Percentiles rank a stretch among this genome's conserved stretches.
phyloP scores from a whole-genome alignment of 208 protist species.

The Acanthamoeba lenticulata region DNA sequence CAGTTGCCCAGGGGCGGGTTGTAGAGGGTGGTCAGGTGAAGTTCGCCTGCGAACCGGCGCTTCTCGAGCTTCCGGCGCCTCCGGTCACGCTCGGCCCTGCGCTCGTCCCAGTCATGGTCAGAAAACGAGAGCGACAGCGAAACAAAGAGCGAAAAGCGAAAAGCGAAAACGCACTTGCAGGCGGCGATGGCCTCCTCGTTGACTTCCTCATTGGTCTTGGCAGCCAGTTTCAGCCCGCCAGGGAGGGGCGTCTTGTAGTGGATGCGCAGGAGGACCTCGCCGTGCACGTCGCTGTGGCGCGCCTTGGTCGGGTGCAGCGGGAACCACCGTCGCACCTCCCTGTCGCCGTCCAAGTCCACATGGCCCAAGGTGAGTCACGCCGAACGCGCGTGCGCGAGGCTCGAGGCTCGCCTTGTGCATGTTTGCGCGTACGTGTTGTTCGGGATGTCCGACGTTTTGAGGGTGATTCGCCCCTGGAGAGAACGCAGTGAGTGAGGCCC shows the following conservation, averaged over 20 bases:
- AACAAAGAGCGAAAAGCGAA: no score
- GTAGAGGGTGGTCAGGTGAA: not conserved
- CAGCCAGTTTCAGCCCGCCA: not conserved
- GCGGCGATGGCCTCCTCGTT: constrained; percentile 29
- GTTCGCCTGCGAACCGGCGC: not conserved
- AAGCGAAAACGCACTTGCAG: not conserved
- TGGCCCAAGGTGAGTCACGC: not conserved
- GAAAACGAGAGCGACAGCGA: not conserved
- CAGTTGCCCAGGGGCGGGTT: constrained; percentile 32
- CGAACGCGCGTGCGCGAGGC: no score
- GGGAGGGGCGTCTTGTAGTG: constrained; percentile 3
- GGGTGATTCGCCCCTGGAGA: not conserved
- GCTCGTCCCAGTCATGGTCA: not conserved
- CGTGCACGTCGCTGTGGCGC: not conserved
- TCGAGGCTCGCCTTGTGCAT: no score
- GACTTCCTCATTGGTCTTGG: not conserved
- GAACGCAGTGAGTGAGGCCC: not conserved
- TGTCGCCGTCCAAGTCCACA: not conserved
- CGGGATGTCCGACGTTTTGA: not conserved
- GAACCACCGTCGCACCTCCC: not conserved
- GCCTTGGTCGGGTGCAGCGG: not conserved
- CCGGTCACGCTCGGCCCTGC: not conserved
- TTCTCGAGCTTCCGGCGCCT: not conserved
- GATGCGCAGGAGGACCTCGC: constrained; percentile 2
- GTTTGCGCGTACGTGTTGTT: not conserved